Evolutionary conservation across 2,329 filamentous ascomycete species (phyloP), one percentile per base, ranked within the genome.

Genomic region (Penicillium italicum): DNA sequence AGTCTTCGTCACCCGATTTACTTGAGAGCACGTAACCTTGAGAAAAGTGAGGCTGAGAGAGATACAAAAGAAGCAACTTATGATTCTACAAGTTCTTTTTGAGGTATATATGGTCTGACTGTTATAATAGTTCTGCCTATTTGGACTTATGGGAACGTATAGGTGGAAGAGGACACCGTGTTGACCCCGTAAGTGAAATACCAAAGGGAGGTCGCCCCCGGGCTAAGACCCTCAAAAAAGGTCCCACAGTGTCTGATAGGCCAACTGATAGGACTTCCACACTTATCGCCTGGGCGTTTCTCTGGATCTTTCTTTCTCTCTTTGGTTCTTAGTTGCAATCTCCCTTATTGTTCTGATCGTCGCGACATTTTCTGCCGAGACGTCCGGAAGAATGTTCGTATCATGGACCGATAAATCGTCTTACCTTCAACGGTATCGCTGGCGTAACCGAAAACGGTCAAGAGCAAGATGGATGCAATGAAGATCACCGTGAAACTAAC

Each of bases 401-500:
- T 67, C 38, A 77, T 71, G 9, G 78, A 77, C 47, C 69, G 72
- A 58, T 80, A 80, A 40, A 82, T 76, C 31, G 80, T 78, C 64
- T 76, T 80, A 1, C 79, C 79, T 66, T 85, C 81, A 58, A 85
- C 72, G 0, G 80, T 84, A 16, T 82, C 82, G 57, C 80, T 84
- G n/a, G 81, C 71, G 30, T 77, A 72, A 2, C 82, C 82, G 66
- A 85, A 86, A 10, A 79, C 46, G 20, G 85, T 80, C 42, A 91
- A 71, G 36, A 80, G 72, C 9, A 84, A 56, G 49, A 87, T 79
- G 0, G 84, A 87, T 24, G 86, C 59, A 14, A 78, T 77, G 48
- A 88, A 79, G 16, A 89, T 80, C 31, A 86, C 80, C 0, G 77
- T 82, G 73, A 91, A 91, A 28, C 80, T 75, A 47, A 82, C 76